Conservation (phyloP, 805 yeast genomes). For the Saccharomycopsis sp. region DNA sequence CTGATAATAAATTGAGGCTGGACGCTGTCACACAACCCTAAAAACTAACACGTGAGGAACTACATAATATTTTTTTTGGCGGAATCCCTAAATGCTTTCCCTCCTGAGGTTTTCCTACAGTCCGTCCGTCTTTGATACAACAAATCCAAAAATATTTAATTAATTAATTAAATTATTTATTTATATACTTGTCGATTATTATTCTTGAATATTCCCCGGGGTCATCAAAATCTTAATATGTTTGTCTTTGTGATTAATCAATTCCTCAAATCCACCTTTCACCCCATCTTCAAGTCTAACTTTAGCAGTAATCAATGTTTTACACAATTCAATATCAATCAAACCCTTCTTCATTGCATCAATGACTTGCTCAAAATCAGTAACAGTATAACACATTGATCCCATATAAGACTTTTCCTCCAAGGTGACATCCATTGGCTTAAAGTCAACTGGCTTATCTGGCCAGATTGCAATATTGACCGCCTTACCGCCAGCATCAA, state of each 20-base stretch:
- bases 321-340: conserved; percentile 38
- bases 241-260: conserved; percentile 44
- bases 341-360: conserved; percentile 41
- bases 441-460: conserved; percentile 38
- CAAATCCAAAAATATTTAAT: too few species aligned
- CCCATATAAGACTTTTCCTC: conserved; percentile 52
- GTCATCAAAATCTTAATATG: conserved; percentile 49
- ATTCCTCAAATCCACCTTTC: conserved; percentile 45
- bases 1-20: too few species aligned
- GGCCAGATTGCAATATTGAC: conserved; percentile 66
- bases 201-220: conserved; percentile 27
- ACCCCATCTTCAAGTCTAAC: conserved; percentile 44
- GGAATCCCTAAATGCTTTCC: too few species aligned
- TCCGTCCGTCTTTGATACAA: too few species aligned
- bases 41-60: too few species aligned
- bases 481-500: conserved; percentile 49
- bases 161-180: too few species aligned
- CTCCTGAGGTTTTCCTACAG: too few species aligned
- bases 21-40: too few species aligned
- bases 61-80: too few species aligned
- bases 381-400: conserved; percentile 52
- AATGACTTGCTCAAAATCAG: conserved; percentile 52
- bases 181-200: too few species aligned
- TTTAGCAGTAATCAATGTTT: conserved; percentile 46
- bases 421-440: conserved; percentile 50